Evolutionary conservation across 73 alveolate species (phyloP).

Genomic region (Breviolum minutum): DNA sequence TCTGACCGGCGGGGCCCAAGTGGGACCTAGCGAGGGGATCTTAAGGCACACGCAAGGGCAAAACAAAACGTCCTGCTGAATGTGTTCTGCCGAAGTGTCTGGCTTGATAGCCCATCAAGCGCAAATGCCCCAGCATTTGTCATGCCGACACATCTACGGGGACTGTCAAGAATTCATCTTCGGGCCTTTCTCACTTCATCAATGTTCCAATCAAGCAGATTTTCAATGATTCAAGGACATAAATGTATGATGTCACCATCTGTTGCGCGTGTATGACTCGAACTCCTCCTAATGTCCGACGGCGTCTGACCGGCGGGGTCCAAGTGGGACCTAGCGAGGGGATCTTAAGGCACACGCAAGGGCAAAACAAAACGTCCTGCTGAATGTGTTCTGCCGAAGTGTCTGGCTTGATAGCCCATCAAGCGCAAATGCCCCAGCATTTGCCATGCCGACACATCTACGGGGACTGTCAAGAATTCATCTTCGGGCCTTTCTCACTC

Average conservation of each 20-base stretch:
- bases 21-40: constrained; percentile 40
- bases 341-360: constrained; percentile 69
- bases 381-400: constrained; percentile 31
- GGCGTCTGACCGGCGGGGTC: constrained; percentile 79
- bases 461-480: constrained; percentile 51
- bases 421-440: constrained; percentile 62
- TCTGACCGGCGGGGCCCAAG: constrained; percentile 48
- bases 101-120: constrained; percentile 45
- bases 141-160: constrained; percentile 47
- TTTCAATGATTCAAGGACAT: no score
- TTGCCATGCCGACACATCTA: constrained; percentile 36
- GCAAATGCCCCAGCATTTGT: constrained; percentile 37
- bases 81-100: constrained; percentile 27
- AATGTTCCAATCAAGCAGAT: background rate
- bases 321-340: constrained; percentile 37
- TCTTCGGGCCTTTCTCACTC: background rate
- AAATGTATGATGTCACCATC: background rate
- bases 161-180: constrained; percentile 21
- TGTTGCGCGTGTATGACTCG: constrained; percentile 72
- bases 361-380: constrained; percentile 61
- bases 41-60: constrained; percentile 58
- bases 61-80: constrained; percentile 27
- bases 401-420: constrained; percentile 67
- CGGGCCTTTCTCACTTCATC: background rate
- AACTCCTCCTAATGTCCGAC: constrained; percentile 72